These are phyloP conservation scores for Apiotrichum gracile DNA, from an alignment of 1,284 basidiomycete species.

Conservation along the genomic window DNA sequence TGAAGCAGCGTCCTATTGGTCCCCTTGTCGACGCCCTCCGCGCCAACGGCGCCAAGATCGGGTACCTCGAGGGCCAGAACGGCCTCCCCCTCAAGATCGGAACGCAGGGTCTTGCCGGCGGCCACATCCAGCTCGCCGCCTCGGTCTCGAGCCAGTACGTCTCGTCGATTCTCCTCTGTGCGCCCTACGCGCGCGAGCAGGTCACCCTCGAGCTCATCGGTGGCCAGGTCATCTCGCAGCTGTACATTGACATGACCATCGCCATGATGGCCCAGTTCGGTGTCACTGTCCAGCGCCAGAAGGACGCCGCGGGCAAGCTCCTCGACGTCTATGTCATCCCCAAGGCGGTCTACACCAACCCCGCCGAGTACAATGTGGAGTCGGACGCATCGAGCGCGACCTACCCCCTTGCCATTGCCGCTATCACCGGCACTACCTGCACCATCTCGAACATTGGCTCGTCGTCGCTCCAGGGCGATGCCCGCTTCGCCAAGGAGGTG, in stretches of 20 bases:
- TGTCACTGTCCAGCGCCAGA: slow-evolving; percentile 65
- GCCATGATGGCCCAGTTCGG: slow-evolving; percentile 98
- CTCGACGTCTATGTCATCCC: slow-evolving; percentile 87
- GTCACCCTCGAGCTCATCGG: slow-evolving; percentile 85
- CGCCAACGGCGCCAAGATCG: slow-evolving; percentile 72
- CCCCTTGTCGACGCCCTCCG: slow-evolving; percentile 89
- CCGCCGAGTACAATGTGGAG: slow-evolving; percentile 81
- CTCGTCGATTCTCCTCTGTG: slow-evolving; percentile 90
- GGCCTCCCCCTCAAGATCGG: slow-evolving; percentile 85
- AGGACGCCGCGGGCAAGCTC: slow-evolving; percentile 60
- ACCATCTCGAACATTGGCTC: slow-evolving; percentile 90
- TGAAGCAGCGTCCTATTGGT: slow-evolving; percentile 94
- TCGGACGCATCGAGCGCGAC: slow-evolving; percentile 94
- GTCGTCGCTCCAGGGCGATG: slow-evolving; percentile 89
- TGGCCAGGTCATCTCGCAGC: slow-evolving; percentile 93
- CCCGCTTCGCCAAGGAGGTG: slow-evolving; percentile 87
- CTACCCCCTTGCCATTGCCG: slow-evolving; percentile 93
- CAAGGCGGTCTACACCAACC: slow-evolving; percentile 70
- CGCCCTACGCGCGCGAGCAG: slow-evolving; percentile 79
- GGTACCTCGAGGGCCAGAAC: slow-evolving; percentile 71
- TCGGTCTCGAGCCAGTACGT: slow-evolving; percentile 98
- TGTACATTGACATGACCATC: slow-evolving; percentile 99
- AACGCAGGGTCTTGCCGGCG: slow-evolving; percentile 77
- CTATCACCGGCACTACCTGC: slow-evolving; percentile 89
- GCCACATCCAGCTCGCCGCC: slow-evolving; percentile 80